Base-by-base conservation (phyloP, 768 basidiomycete genomes). In the Sutorius australiensis region DNA sequence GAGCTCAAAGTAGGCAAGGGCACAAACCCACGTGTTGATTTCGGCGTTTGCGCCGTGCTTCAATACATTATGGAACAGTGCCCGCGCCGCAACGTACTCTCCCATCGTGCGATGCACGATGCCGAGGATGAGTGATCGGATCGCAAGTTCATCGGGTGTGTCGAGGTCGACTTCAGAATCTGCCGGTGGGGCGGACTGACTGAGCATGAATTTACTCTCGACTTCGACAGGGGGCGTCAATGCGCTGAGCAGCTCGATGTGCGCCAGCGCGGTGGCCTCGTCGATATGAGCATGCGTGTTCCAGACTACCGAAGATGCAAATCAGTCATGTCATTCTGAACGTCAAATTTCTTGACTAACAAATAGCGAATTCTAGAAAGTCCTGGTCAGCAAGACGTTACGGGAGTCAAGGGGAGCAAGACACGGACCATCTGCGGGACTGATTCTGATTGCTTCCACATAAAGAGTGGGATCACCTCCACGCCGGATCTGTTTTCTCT, bases 121-220 rank as follows among this genome's bases (percentile, higher is more conserved):
- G 3, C 88, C 89, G 4, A 90, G 75, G 6, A 91, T 75, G 3
- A 90, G 77, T 0, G 83, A 74, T 6, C 88, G 84, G 21, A 89
- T 64, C 0, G 84, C 87, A 13, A 81, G 71, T 60, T 91, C 89
- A 59, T 91, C 89, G 0, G 82, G 71, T 0, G 83, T 87, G 63
- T 89, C 84, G 14, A 89, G 75, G 60, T 81, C 81, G 34, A 50
- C 33, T 13, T 32, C 1, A 3, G 39, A 17, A n/a, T 48, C 45
- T 16, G 17, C n/a, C 5, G 38, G 39, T 4, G 38, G 24, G 5
- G 40, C 31, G 21, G 53, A 36, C 41, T 27, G 47, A 12, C 48
- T 24, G 0, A 0, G 24, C 44, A 70, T 68, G 57, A 67, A 62
- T 34, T 64, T 68, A 34, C 62, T 67, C 54, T 61, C 60, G 40